A percentile compares a stretch with the other conserved stretches of the same genome.
Evolutionary conservation across 2,329 filamentous ascomycete species (phyloP).

Genomic region (Clarireedia sp.): DNA sequence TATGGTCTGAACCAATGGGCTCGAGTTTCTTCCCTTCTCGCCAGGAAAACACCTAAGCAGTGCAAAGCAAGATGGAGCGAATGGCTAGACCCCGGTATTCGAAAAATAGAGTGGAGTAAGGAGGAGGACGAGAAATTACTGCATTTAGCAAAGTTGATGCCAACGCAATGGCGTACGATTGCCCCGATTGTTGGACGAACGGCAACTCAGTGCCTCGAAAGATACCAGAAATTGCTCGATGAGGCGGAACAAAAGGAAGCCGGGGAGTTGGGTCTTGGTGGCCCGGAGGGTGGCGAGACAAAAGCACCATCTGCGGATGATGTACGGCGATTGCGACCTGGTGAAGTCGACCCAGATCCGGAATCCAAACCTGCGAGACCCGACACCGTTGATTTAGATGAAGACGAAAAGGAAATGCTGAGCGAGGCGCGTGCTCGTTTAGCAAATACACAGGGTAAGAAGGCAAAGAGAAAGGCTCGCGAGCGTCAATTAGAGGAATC

Average conservation of each 20-base stretch:
- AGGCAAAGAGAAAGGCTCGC: slow-evolving; percentile 94
- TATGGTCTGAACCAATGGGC: slow-evolving; percentile 98
- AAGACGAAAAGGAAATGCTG: slow-evolving; percentile 99
- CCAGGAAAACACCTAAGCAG: slow-evolving; percentile 96
- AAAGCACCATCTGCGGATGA: slow-evolving; percentile 87
- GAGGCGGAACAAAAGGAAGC: slow-evolving; percentile 87
- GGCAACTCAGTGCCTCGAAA: slow-evolving; percentile 92
- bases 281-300: slow-evolving; percentile 79
- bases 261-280: slow-evolving; percentile 71
- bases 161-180: slow-evolving; percentile 98
- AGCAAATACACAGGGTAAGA: slow-evolving; percentile 97
- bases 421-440: slow-evolving; percentile 93
- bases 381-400: slow-evolving; percentile 95
- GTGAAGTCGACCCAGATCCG: slow-evolving; percentile 93
- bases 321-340: slow-evolving; percentile 78
- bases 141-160: slow-evolving; percentile 96
- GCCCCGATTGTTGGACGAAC: slow-evolving; percentile 94
- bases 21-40: slow-evolving; percentile 91
- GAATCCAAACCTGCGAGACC: slow-evolving; percentile 93
- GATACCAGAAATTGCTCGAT: slow-evolving; percentile 92
- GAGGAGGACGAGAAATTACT: slow-evolving; percentile 97
- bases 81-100: slow-evolving; percentile 96
- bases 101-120: slow-evolving; percentile 98
- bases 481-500: slow-evolving; percentile 95
- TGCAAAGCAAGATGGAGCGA: slow-evolving; percentile 98